These are phyloP conservation scores for Lactarius pseudohatsudake DNA, from an alignment of 768 basidiomycete species.

Conservation along the genomic window DNA sequence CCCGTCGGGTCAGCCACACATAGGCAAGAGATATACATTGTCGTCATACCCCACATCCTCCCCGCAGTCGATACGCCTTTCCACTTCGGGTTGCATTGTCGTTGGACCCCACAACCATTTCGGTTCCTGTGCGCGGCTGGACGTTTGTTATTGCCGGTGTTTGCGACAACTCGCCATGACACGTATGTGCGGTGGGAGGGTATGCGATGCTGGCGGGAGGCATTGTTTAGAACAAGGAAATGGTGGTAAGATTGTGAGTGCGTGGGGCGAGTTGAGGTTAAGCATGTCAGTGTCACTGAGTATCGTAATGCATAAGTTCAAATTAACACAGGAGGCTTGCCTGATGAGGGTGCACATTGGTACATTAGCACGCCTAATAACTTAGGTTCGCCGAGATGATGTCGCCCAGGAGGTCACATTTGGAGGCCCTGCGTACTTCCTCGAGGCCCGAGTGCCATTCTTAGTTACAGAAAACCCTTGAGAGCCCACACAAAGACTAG, in stretches of 20 bases:
- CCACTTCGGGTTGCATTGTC: not conserved
- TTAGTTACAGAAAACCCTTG: too few relatives aligned
- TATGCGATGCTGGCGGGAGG: constrained; percentile 15
- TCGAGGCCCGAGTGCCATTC: too few relatives aligned
- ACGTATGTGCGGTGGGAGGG: constrained; percentile 15
- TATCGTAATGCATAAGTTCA: too few relatives aligned
- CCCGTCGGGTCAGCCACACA: not conserved
- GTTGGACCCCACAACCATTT: constrained; percentile 1
- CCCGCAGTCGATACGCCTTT: constrained; percentile 21
- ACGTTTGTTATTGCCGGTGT: constrained; percentile 13
- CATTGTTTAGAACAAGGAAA: constrained; percentile 6
- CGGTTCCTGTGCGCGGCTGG: constrained; percentile 8
- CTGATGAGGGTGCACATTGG: too few relatives aligned
- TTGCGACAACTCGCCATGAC: not conserved
- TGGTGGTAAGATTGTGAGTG: constrained; percentile 4
- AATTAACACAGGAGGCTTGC: too few relatives aligned
- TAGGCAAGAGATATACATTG: not conserved
- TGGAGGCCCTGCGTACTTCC: too few relatives aligned
- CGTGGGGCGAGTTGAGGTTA: too few relatives aligned
- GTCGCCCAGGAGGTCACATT: too few relatives aligned
- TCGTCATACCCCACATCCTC: constrained; percentile 17
- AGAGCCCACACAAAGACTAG: too few relatives aligned
- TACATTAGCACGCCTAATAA: too few relatives aligned
- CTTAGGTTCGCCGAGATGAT: too few relatives aligned
- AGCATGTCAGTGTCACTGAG: too few relatives aligned